These are phyloP conservation scores for Cyberlindnera lachancei DNA, from an alignment of 805 yeast genomes.

Conservation along the genomic window DNA sequence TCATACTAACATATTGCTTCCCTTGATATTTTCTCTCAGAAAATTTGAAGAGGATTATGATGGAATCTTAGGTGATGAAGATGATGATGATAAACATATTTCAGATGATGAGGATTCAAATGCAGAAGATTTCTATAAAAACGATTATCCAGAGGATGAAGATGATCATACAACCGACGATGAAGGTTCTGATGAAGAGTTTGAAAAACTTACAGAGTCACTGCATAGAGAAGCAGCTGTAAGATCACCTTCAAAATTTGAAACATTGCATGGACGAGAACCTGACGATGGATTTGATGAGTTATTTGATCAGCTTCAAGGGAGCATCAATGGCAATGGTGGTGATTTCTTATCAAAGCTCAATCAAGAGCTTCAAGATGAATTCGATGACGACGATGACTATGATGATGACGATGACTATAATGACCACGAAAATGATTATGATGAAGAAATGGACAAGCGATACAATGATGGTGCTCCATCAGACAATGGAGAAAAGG, in stretches of 20 bases:
- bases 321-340: conserved; percentile 37
- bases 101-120: conserved; percentile 81
- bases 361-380: conserved; percentile 15
- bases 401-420: conserved; percentile 53
- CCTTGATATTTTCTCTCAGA: conserved; percentile 3
- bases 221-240: conserved; percentile 9
- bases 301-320: conserved; percentile 66
- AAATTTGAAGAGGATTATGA: conserved; percentile 34
- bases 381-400: conserved; percentile 19
- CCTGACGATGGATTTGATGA: conserved; percentile 25
- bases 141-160: conserved; percentile 94
- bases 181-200: conserved; percentile 10
- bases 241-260: conserved; percentile 1
- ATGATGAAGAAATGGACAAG: conserved; percentile 16
- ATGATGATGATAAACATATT: conserved; percentile 31
- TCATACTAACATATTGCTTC: conserved; percentile 2
- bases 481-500: conserved; percentile 50
- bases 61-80: conserved; percentile 25
- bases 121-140: conserved; percentile 86
- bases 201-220: conserved; percentile 13
- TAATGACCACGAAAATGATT: conserved; percentile 26
- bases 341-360: conserved; percentile 31
- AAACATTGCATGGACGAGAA: too few relatives aligned
- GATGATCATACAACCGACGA: conserved; percentile 40
- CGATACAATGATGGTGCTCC: conserved; percentile 18